Evolutionary conservation across 306 rosid species (phyloP), one percentile per base, ranked within the genome.

Genomic region (Cicer judaicum): DNA sequence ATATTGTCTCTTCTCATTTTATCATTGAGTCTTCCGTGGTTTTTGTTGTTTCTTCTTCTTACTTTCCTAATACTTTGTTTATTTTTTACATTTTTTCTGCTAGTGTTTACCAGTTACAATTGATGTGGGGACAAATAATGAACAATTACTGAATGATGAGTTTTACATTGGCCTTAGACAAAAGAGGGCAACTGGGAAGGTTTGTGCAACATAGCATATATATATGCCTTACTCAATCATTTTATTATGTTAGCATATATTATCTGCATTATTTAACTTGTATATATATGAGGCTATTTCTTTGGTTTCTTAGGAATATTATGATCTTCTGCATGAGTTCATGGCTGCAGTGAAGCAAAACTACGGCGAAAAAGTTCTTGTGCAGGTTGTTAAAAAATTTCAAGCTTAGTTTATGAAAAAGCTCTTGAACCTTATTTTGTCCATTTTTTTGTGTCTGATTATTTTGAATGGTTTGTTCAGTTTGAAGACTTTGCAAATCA

Each of bases 401-500:
- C 68, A 59, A 80, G 62, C 74, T 44, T 61, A 34, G 29, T 54
- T 64, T 64, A 63, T 55, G 73, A 13, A 29, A 29, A 29, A 39
- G 43, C 66, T 66, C 54, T 64, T 59, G 18, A 41, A 55, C 56
- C 70, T 54, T 54, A 7, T 69, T 64, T 18, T 59, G 63, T 29
- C 54, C 60, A 44, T n/a, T 73, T 73, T 73, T 57, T 0, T 2
- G 42, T 57, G 67, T 76, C 80, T 83, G 29, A 64, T 72, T 19
- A 61, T 74, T 82, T 72, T 65, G 48, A 72, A 67, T 83, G 54
- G 62, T 47, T 78, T 78, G 52, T 84, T 56, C 88, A 95, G 99
- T 95, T 90, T 69, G 99, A 95, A 81, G 99, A 95, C 84, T 95
- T 95, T 73, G 99, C 99, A n/a, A 95, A 92, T 81, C 98, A 92